Base-by-base conservation (phyloP, 2,329 filamentous ascomycete species). In the Penicillium brasilianum region DNA sequence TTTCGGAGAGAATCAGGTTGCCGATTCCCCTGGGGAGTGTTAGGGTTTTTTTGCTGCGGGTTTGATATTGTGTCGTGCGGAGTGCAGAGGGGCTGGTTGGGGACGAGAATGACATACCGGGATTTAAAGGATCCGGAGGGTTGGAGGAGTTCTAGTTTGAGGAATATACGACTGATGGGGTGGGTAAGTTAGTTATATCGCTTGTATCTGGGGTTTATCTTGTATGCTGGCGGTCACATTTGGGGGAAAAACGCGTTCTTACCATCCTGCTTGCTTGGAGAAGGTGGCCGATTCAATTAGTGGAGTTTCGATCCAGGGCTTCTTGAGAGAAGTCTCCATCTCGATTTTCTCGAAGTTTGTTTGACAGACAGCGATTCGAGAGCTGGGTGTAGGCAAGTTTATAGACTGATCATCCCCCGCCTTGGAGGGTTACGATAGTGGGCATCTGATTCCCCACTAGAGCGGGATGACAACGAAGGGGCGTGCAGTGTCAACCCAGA, bases 91-190 rank as follows among this genome's bases (percentile, higher is more conserved):
- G n/a, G n/a, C n/a, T n/a, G n/a, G n/a, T n/a, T n/a, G n/a, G n/a
- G 32, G 13, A 20, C 18, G 11, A 39, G 13, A 14, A 7, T n/a
- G 36, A 59, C 66, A 30, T 63, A 76, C 75, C 87, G 84, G 37
- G 90, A 92, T 76, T 95, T 93, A 84, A 95, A 96, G 32, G 90
- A 92, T 63, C 90, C 90, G 3, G 88, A 90, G 1, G 91, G 91
- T 73, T 96, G 91, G 37, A 93, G 84, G 70, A 88, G 89, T 65
- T 95, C 91, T 56, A 94, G 84, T 76, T 95, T 95, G 71, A 95
- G 87, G 74, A 90, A 90, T 71, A 95, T 86, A 81, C 89, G 89
- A 81, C 90, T 79, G 49, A 25, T 28, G 46, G 8, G 44, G 9
- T 8, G 39, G 48, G 7, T 34, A 32, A 8, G n/a, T 55, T 11